Base-by-base conservation (phyloP, 2,329 filamentous ascomycete genomes). In the Fusarium miscanthi region DNA sequence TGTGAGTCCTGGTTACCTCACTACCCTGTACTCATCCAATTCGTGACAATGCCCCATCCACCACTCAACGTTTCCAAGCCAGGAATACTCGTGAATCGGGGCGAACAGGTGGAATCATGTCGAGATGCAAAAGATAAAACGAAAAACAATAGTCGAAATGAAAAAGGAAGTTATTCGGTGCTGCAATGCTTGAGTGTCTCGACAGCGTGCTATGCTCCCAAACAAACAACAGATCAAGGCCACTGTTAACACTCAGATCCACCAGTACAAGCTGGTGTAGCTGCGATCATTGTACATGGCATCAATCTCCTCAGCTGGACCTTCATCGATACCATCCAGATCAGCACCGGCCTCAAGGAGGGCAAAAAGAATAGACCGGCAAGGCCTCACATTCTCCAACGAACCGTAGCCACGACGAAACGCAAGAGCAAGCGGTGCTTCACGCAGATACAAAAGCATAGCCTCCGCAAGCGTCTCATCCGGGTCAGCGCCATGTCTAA, bases 401-500 rank as follows among this genome's bases (percentile, higher is more conserved):
- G 14, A 21, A 1, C 54, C 40, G 8, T 25, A 6, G 2, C 63
- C 63, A 7, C 6, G 19, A 7, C 38, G 51, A 23, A 40, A 66
- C 1, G 30, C 40, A 5, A 17, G 5, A 4, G 7, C 21, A 9
- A 64, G 27, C 1, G 40, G 42, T 2, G 41, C 8, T 5, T 53
- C 46, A 8, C 25, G 43, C 7, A 3, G 3, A 8, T 8, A 1
- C 38, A 19, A 11, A 1, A 14, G 7, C 1, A 35, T 16, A 3
- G 17, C 12, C 23, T 70, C 40, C 2, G 27, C 6, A 2, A 21
- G 9, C 1, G 23, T 53, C n/a, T 31, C n/a, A 17, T 66, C 31
- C 3, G 66, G 67, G 19, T 60, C 25, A 7, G 48, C 23, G 13
- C 25, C 40, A 8, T 61, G 25, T 0, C 6, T 7, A 5, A 70